Base-by-base conservation (phyloP, 306 rosid genomes). In the Citrullus mucosospermus region DNA sequence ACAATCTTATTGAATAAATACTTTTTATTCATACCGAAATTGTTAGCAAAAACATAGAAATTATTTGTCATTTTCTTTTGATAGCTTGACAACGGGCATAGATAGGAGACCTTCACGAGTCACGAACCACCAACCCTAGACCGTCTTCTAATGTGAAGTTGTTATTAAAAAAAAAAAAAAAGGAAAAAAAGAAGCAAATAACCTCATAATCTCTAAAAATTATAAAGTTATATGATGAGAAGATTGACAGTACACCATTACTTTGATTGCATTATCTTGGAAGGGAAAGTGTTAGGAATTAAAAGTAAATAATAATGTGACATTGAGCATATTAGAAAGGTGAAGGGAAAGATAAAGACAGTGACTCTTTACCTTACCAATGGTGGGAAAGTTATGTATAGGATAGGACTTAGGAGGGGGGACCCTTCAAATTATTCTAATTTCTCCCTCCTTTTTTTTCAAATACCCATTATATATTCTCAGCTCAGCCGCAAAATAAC, bases 311-410 rank as follows among this genome's bases (percentile, higher is more conserved):
- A 69, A 69, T 43, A 69, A 70, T 22, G 76, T 70, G 56, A 70
- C 38, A 70, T 69, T 20, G 57, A 70, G 38, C 57, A 73, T 73
- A 50, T 73, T 51, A 6, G 17, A 73, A 73, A 73, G 8, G 20
- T 22, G 39, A 73, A 51, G 51, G 43, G 15, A 48, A 51, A 50
- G 18, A 28, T 50, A 73, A 73, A 73, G 78, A 53, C 12, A 51
- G 60, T 51, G 78, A 74, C 78, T 4, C 62, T 32, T 74, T 54
- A 74, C 62, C 78, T 16, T 25, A 30, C 59, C 78, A 50, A 51
- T 51, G 44, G 34, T 28, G 61, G 10, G 56, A 3, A 46, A 71
- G 51, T 66, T 17, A 4, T 16, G 57, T 53, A 53, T 53, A 5
- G 57, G 57, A 53, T n/a, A 28, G 14, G 30, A 68, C 28, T 25